These are phyloP conservation scores for Morella rubra DNA, from an alignment of 306 rosid genomes.

Conservation along the genomic window DNA sequence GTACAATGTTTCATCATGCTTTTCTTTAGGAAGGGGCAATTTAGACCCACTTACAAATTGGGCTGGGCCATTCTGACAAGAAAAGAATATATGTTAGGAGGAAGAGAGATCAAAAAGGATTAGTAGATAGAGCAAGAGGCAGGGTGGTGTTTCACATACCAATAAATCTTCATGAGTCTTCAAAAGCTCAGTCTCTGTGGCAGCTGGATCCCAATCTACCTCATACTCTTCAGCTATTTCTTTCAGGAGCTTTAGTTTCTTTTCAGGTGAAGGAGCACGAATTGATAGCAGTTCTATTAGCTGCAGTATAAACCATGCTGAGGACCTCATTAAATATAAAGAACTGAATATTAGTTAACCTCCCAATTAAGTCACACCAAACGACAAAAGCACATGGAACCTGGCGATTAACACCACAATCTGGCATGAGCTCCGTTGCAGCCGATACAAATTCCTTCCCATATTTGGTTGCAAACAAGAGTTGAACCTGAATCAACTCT, in stretches of 20 bases:
- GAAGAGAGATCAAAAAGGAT: conserved; percentile 9
- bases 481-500: conserved; percentile 88
- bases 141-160: conserved; percentile 39
- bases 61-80: conserved; percentile 69
- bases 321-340: conserved; percentile 17
- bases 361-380: not conserved
- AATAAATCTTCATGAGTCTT: conserved; percentile 84
- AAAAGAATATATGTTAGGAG: conserved; percentile 16
- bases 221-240: conserved; percentile 93
- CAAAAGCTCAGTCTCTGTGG: conserved; percentile 70
- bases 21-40: conserved; percentile 72
- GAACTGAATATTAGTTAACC: conserved; percentile 2
- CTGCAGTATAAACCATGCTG: conserved; percentile 45
- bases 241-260: conserved; percentile 80
- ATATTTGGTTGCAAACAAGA: conserved; percentile 71
- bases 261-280: conserved; percentile 89
- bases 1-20: conserved; percentile 45
- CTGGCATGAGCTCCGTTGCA: conserved; percentile 88
- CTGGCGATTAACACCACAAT: conserved; percentile 97
- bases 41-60: conserved; percentile 59
- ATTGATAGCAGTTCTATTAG: conserved; percentile 82
- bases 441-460: conserved; percentile 87
- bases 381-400: conserved; percentile 41
- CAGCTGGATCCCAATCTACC: conserved; percentile 92
- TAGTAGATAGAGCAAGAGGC: conserved; percentile 14